Percentiles rank a stretch among this genome's conserved stretches.
These are phyloP conservation scores for Mollisia scopiformis DNA, from an alignment of 2,329 filamentous ascomycete species.

Conservation along the genomic window DNA sequence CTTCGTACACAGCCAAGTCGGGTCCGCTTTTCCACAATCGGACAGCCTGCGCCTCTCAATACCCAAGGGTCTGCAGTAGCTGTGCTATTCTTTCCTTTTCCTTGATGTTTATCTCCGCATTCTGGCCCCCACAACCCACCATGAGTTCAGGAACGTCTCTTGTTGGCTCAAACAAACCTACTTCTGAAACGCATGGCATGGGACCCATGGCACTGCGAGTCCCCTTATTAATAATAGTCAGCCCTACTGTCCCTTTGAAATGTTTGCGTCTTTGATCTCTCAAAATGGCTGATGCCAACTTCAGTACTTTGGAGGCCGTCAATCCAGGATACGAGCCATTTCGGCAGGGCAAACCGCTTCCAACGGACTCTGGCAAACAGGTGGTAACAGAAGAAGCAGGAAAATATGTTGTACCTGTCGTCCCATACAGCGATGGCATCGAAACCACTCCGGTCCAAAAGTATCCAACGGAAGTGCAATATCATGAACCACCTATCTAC, in stretches of 20 bases:
- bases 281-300: conserved; percentile 5
- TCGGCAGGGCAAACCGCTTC: not conserved
- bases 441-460: not conserved
- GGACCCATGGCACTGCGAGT: not conserved
- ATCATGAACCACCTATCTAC: not conserved
- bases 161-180: not conserved
- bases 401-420: not conserved
- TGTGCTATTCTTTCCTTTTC: too few species aligned
- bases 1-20: too few species aligned
- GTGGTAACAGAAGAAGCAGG: conserved; percentile 6
- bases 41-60: not conserved
- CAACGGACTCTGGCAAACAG: conserved; percentile 5
- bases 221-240: not conserved
- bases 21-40: too few species aligned
- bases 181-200: not conserved
- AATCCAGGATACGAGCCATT: not conserved
- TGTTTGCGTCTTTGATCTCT: not conserved
- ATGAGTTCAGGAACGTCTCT: not conserved
- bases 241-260: not conserved
- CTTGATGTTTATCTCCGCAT: not conserved
- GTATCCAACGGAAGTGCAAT: not conserved
- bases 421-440: not conserved
- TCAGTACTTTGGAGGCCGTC: conserved; percentile 4
- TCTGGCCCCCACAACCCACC: not conserved
- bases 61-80: not conserved